Evolutionary conservation across 305 asterid genomes (phyloP), one percentile per base, ranked within the genome.

Genomic region (Vinca major): DNA sequence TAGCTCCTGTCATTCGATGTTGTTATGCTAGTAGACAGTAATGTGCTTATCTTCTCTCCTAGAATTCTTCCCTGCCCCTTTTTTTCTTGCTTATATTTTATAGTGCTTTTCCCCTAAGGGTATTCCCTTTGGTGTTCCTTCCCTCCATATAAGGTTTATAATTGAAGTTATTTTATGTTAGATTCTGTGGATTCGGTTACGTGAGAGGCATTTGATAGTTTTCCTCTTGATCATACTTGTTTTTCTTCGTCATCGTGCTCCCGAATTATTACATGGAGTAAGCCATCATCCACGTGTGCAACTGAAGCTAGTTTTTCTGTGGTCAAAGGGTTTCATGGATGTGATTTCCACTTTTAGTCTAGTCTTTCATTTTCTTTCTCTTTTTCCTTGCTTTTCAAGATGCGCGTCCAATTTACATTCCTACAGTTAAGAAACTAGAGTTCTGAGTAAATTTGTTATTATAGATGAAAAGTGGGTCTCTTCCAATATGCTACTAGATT

Each of bases 1-100:
- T 26, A 57, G 70, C 61, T 67, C 47, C 5, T 58, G 45, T 12
- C 50, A 50, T 7, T 70, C 37, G 53, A 17, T 19, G 39, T 41
- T 14, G 12, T 49, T 37, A 13, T 20, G 13, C 44, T 17, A 19
- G 4, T 17, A 6, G 33, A 56, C 41, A 20, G 21, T 20, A 14
- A 12, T 41, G 4, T 37, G 43, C 2, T 51, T 36, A 21, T 69
- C 58, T 45, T 69, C 40, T 20, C 10, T 55, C 13, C 7, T 13
- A 10, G 7, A 56, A 56, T 10, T 56, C 17, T 21, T 37, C 17
- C 40, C 17, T 56, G 39, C 43, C 43, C 41, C 17, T 4, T 21
- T 4, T 26, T 56, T 56, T 9, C 41, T 56, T 56, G 10, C 16
- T 56, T 56, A 21, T 3, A 0, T 56, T 3, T 56, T 26, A 41